Percentiles rank a stretch among this genome's conserved stretches.
phyloP scores from a whole-genome alignment of 1,284 basidiomycete genomes.

The Fistulinella cinereoalba region DNA sequence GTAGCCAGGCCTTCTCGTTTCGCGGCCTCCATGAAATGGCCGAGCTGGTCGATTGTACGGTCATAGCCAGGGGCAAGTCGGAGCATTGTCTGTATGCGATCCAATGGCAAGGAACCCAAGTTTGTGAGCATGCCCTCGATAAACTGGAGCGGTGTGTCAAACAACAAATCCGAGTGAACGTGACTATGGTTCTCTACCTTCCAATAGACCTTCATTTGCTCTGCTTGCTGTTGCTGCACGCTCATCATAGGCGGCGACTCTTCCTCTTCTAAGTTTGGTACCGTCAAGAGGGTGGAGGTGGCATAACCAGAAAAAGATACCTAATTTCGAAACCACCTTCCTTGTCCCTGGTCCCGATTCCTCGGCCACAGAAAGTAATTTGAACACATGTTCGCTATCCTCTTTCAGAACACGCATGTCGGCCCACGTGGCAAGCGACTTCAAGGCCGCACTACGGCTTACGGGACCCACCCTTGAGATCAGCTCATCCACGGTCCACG shows the following conservation, averaged over 20 bases:
- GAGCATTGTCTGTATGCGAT: constrained; percentile 81
- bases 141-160: constrained; percentile 46
- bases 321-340: constrained; percentile 28
- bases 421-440: constrained; percentile 81
- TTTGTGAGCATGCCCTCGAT: constrained; percentile 86
- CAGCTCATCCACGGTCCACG: constrained; percentile 69
- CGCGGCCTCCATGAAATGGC: constrained; percentile 74
- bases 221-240: constrained; percentile 74
- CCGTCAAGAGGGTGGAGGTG: no score
- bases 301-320: constrained; percentile 27
- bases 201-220: constrained; percentile 84
- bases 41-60: constrained; percentile 72
- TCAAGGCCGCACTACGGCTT: constrained; percentile 61
- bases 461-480: constrained; percentile 59
- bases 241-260: constrained; percentile 52
- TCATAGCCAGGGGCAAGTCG: constrained; percentile 79
- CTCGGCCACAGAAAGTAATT: constrained; percentile 62
- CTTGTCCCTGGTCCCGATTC: constrained; percentile 30
- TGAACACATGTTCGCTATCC: constrained; percentile 54
- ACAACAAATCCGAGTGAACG: not conserved
- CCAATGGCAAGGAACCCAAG: constrained; percentile 66
- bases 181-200: constrained; percentile 51
- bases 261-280: constrained; percentile 36
- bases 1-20: constrained; percentile 73
- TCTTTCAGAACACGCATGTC: constrained; percentile 78